Evolutionary conservation across 2,329 filamentous ascomycete species (phyloP).

Genomic region (Trichoderma pleuroti): DNA sequence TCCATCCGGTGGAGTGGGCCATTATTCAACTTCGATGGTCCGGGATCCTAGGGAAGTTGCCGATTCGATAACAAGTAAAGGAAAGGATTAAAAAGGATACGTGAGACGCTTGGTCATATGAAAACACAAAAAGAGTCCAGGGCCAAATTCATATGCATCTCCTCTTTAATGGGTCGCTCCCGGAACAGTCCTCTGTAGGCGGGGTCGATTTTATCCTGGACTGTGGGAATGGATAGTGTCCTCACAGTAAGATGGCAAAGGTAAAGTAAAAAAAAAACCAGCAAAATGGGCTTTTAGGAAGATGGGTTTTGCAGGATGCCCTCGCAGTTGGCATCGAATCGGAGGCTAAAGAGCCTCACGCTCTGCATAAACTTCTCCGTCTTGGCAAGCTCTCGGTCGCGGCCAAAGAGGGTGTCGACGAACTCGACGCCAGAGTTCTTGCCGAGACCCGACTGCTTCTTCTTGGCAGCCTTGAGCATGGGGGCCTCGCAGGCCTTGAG

Average conservation of each 20-base stretch:
- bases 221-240: background rate
- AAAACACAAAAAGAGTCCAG: conserved; percentile 13
- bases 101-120: background rate
- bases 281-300: conserved; percentile 41
- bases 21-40: conserved; percentile 12
- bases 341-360: conserved; percentile 83
- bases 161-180: conserved; percentile 15
- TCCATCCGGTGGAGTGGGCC: conserved; percentile 17
- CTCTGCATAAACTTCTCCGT: conserved; percentile 92
- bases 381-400: conserved; percentile 81
- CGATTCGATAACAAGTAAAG: conserved; percentile 17
- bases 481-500: conserved; percentile 89
- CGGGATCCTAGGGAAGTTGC: conserved; percentile 17
- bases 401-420: conserved; percentile 91
- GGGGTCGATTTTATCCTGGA: conserved; percentile 15
- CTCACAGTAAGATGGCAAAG: background rate
- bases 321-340: conserved; percentile 94
- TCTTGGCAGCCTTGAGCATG: conserved; percentile 88
- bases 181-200: background rate
- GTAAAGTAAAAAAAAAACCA: background rate
- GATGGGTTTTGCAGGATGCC: conserved; percentile 69
- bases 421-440: conserved; percentile 93
- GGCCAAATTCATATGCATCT: conserved; percentile 15
- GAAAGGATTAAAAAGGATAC: conserved; percentile 21
- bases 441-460: conserved; percentile 66